Evolutionary conservation across 2,329 filamentous ascomycete genomes (phyloP), one percentile per base, ranked within the genome.

Genomic region (Colletotrichum sp.): DNA sequence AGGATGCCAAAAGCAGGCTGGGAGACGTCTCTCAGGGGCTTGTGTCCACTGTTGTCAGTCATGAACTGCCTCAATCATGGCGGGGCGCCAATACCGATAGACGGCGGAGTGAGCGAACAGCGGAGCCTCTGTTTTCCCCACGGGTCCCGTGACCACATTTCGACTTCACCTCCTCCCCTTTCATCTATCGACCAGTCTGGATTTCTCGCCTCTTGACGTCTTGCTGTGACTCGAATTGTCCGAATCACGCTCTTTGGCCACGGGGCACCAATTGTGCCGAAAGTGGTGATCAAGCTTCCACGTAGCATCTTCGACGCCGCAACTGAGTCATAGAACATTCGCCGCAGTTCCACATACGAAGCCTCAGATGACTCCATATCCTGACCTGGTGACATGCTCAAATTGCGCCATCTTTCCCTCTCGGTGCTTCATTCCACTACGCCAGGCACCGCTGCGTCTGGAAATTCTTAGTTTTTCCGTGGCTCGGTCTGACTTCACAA

Each of bases 91-190:
- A 32, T 66, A 52, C 63, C 57, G 55, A 62, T 21, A 39, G 55
- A 44, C 72, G 62, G 62, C 36, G 55, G 30, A 55, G 70, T 66
- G 64, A 49, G 63, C 64, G 39, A 67, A 30, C 32, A 34, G 68
- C 49, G 72, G 70, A 55, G 73, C 64, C 64, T 76, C 63, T 21
- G 39, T 24, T 5, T 55, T 52, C 64, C 44, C 64, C 73, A 76
- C 73, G 34, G 26, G 49, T 59, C 64, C 28, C 73, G 64, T 76
- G 70, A 69, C 30, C 70, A 52, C 26, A 52, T 21, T 55, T 30
- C 44, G 32, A 71, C 21, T 64, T 57, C 32, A 57, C 7, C 30
- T 26, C 57, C 5, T 49, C 18, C 44, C 44, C 57, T 49, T 59
- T 24, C 28, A 26, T 21, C 21, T 24, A 28, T 65, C 57, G 64